Evolutionary conservation across 192 early-diverging fungal species (phyloP), one percentile per base, ranked within the genome.

Genomic region (Coemansia sp.): DNA sequence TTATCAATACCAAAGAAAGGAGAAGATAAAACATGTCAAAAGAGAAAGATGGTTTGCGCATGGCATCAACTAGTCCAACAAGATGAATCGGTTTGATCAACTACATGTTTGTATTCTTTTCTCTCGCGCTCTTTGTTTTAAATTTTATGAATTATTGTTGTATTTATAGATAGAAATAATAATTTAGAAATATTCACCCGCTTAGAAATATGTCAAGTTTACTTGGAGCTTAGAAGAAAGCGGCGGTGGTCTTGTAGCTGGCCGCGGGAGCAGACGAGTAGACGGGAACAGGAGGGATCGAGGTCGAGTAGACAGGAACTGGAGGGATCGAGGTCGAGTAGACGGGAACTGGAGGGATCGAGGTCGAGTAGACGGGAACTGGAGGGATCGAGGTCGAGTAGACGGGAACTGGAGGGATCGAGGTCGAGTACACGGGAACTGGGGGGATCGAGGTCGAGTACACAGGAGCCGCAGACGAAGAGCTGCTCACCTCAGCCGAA

Each of bases 181-280:
- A 58, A 41, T 42, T 67, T 36, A 50, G 32, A 48, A 48, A 12
- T n/a, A 66, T 39, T 36, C 17, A 45, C 21, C n/a, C 50, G 12
- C n/a, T 66, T 32, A 9, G 29, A 32, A 32, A 57, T 51, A 32
- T 57, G 55, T 45, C 38, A 21, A 19, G 29, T 44, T 25, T 9
- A n/a, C 11, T 23, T 29, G 39, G 42, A 23, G 23, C 59, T 80
- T 80, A 80, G 69, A 72, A 80, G 62, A 65, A 67, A n/a, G 73
- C 41, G 50, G 69, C 62, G 11, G 68, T 34, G 36, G 62, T 67
- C 66, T 74, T 62, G 65, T 79, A 74, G 62, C 45, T 48, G 53
- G 37, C 53, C 37, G 71, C 71, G 10, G 76, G 63, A 38, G 59
- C 62, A 38, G 51, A 55, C 51, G 51, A 55, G 55, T 51, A 51